Percentiles rank a stretch among this genome's conserved stretches.
Evolutionary conservation across 1,284 basidiomycete genomes (phyloP).

Genomic region (Puccinia polysora): DNA sequence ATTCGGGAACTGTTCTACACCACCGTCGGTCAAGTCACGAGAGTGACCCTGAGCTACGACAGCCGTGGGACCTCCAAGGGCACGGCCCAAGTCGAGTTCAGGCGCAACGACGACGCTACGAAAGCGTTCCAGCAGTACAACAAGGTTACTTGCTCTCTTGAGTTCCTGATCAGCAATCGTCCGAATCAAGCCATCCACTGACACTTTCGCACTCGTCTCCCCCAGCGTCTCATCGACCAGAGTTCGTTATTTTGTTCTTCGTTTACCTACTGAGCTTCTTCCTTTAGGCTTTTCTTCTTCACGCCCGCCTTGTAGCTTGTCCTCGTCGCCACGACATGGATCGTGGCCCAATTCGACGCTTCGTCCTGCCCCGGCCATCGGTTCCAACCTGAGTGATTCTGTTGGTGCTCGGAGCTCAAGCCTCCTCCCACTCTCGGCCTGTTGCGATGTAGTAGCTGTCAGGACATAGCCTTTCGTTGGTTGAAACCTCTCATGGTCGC

Average conservation of each 20-base stretch:
- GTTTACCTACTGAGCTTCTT: slow-evolving; percentile 9
- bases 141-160: slow-evolving; percentile 25
- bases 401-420: too few relatives aligned
- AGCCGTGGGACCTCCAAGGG: slow-evolving; percentile 35
- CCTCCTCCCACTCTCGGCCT: too few relatives aligned
- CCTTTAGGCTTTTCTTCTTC: slow-evolving; percentile 4
- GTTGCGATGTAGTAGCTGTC: too few relatives aligned
- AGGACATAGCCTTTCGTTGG: too few relatives aligned
- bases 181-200: neutral
- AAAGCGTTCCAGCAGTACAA: slow-evolving; percentile 42
- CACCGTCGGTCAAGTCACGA: slow-evolving; percentile 39
- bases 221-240: slow-evolving; percentile 43
- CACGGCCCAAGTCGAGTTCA: slow-evolving; percentile 41
- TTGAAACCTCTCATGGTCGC: too few relatives aligned
- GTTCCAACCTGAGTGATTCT: too few relatives aligned
- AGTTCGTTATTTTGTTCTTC: slow-evolving; percentile 35
- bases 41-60: slow-evolving; percentile 33
- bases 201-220: neutral
- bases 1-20: slow-evolving; percentile 42
- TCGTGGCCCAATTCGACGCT: too few relatives aligned
- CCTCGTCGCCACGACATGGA: neutral
- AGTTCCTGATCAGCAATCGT: neutral
- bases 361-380: too few relatives aligned
- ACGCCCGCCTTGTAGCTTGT: neutral
- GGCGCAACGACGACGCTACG: slow-evolving; percentile 34